phyloP scores from a whole-genome alignment of 768 basidiomycete genomes.

The Rossbeevera mucosa region DNA sequence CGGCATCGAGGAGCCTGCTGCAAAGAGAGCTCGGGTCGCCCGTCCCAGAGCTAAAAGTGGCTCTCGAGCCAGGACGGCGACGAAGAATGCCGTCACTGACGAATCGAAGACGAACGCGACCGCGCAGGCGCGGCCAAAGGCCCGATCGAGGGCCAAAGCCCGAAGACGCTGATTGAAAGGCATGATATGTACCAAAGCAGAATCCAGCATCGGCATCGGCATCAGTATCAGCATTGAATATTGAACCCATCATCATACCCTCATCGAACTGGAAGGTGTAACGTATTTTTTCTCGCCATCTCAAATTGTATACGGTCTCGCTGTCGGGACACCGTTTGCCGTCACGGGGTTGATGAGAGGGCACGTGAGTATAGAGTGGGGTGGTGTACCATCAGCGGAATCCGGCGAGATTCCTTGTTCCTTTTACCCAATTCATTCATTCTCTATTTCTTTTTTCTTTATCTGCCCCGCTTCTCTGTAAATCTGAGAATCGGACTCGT shows the following conservation, averaged over 20 bases:
- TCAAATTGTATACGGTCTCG: slow-evolving; percentile 20
- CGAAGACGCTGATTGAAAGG: slow-evolving; percentile 27
- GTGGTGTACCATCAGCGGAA: slow-evolving; percentile 16
- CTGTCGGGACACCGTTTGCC: slow-evolving; percentile 3
- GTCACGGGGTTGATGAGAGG: neutral
- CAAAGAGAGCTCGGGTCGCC: slow-evolving; percentile 20
- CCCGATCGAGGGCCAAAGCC: slow-evolving; percentile 26
- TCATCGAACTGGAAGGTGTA: slow-evolving; percentile 17
- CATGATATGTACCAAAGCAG: slow-evolving; percentile 8
- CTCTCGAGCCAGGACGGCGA: slow-evolving; percentile 14
- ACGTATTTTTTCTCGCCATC: slow-evolving; percentile 14
- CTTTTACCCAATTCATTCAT: slow-evolving; percentile 3
- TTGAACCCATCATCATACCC: slow-evolving; percentile 21
- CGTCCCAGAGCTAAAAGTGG: slow-evolving; percentile 22
- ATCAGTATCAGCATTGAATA: slow-evolving; percentile 18
- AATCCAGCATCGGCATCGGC: slow-evolving; percentile 14
- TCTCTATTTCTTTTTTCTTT: neutral
- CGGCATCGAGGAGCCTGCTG: slow-evolving; percentile 4
- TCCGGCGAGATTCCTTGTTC: slow-evolving; percentile 7
- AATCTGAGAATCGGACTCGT: slow-evolving; percentile 9
- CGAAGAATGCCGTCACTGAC: slow-evolving; percentile 13
- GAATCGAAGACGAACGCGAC: slow-evolving; percentile 15
- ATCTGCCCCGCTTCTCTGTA: slow-evolving; percentile 12
- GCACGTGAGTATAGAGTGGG: slow-evolving; percentile 15
- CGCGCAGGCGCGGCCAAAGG: slow-evolving; percentile 29